Base-by-base conservation (phyloP, 2,329 filamentous ascomycete genomes). In the Penicillium sp. region DNA sequence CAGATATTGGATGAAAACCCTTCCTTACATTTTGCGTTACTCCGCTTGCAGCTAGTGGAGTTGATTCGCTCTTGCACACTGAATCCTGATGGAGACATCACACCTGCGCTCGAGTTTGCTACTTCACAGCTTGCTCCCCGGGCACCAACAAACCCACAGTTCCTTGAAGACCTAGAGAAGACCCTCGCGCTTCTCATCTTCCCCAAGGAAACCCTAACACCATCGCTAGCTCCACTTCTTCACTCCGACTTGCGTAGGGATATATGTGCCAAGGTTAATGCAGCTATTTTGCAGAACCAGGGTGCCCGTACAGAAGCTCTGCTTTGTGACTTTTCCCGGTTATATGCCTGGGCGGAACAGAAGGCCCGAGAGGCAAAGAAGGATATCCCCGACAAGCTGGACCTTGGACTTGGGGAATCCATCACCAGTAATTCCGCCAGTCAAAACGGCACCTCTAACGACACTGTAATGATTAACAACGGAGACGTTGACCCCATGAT, bases 151-250 rank as follows among this genome's bases (percentile, higher is more conserved):
- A 92, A 93, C 67, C 85, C 87, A 4, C 87, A 90, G 49, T 98
- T 97, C 67, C 83, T 97, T 13, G 87, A 90, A 66, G 93, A 96
- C 64, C 83, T 99, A 11, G 95, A 99, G 78, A 87, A 90, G 73
- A 97, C 95, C 0, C 97, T 99, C 89, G 90, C 92, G 0, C 84
- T 99, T 46, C 83, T 99, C 45, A 90, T 99, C 48, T 97, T 97
- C 69, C 89, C 92, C 0, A 85, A 87, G n/a, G 91, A 95, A 57
- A 90, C 87, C 56, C 84, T 97, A 44, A 87, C 91, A 49, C 88
- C 91, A 2, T 88, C 91, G 53, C 82, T 97, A 35, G 88, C 90
- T 44, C 87, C 87, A 51, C 82, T 99, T 30, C 82, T 99, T 19
- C 86, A 96, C 67, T 91, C 93, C 2, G 85, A 88, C 52, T 84